Percentiles rank a stretch among this genome's conserved stretches.
These are phyloP conservation scores for Lanzia echinophila DNA, from an alignment of 2,329 filamentous ascomycete genomes.

Conservation along the genomic window DNA sequence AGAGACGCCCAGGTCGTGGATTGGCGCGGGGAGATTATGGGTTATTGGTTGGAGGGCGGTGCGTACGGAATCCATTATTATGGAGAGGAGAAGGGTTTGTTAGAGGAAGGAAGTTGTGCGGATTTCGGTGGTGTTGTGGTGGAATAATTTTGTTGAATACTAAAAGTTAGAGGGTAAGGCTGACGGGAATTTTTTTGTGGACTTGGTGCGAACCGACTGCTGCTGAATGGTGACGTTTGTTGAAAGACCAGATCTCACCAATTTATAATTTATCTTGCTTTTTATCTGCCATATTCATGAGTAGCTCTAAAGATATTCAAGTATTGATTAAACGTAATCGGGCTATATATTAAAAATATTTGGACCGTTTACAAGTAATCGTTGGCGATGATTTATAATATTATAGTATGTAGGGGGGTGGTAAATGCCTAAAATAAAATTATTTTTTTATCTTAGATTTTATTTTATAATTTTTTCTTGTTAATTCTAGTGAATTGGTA, in stretches of 20 bases:
- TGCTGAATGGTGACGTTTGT: background rate
- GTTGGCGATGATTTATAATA: no score
- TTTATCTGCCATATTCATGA: no score
- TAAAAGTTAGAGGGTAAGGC: background rate
- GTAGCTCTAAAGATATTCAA: no score
- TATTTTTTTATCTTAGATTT: no score
- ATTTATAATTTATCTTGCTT: background rate
- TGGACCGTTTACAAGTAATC: no score
- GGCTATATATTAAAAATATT: no score
- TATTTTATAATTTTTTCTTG: no score
- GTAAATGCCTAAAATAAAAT: no score
- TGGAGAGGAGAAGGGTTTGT: background rate
- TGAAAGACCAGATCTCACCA: background rate
- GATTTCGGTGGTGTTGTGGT: background rate
- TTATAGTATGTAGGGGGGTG: no score
- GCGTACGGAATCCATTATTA: slow-evolving; percentile 53
- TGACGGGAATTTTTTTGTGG: background rate
- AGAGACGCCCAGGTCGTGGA: slow-evolving; percentile 67
- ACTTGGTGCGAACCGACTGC: background rate
- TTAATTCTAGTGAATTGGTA: no score
- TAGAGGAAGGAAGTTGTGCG: background rate
- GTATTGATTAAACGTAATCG: no score
- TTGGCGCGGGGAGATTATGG: slow-evolving; percentile 63
- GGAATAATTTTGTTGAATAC: background rate
- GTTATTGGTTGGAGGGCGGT: slow-evolving; percentile 61